Base-by-base conservation (phyloP, 73 alveolate species). In the Loxodes magnus region DNA sequence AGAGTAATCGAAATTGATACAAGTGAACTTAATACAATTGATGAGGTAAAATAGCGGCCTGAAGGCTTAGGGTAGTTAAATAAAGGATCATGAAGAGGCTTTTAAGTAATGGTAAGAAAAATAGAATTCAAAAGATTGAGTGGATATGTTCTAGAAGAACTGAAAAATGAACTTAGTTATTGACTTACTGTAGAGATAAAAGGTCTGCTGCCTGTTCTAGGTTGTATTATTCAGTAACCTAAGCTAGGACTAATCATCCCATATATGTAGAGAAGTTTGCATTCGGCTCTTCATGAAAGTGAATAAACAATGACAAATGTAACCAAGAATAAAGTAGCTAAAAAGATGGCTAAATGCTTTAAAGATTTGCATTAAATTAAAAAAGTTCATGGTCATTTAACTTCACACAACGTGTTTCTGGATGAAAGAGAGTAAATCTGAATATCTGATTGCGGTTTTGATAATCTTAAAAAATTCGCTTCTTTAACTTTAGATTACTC, bases 371-470 rank as follows among this genome's bases (percentile, higher is more conserved):
- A 46, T 46, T 12, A 20, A 1, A 7, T 5, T n/a, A 22, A 22
- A 1, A 46, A 25, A 24, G 59, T 46, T 20, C 59, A 46, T 46
- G 59, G 59, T 24, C 59, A 46, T 46, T 24, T 46, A 9, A 46
- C 36, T 10, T 21, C 53, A 21, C 26, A 46, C 7, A 46, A 46
- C 17, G 17, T 46, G 22, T 16, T 46, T 7, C 19, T 46, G 5
- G 27, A 24, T 1, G 21, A 25, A 14, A 19, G 17, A 12, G 39
- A 19, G 7, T 20, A 5, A 10, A 41, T 23, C 39, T 46, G 9
- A 1, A n/a, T 46, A n/a, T 12, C 52, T 25, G 59, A 46, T 41
- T 2, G 22, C 28, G 59, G 59, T 9, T 10, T 46, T 16, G 50
- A 7, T 37, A 46, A 46, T 25, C 22, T 46, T 10, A 46, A 46